A percentile compares a stretch with the other conserved stretches of the same genome.
These are phyloP conservation scores for Oehlia diaphana DNA, from an alignment of 192 early-diverging fungal genomes.

Conservation along the genomic window DNA sequence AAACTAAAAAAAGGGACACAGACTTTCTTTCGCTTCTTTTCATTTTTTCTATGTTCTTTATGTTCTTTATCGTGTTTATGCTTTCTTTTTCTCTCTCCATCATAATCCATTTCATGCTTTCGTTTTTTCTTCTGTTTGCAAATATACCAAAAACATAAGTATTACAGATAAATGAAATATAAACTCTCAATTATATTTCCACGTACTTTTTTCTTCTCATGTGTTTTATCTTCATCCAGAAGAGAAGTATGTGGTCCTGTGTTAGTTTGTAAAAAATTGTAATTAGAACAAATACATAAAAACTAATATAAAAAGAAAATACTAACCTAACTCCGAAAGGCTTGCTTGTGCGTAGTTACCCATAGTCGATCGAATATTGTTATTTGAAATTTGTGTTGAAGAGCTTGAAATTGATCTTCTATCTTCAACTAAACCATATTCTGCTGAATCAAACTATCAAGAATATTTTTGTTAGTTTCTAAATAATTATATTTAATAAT, in stretches of 20 bases:
- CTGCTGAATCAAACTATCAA: slow-evolving; percentile 11
- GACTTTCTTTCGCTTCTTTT: slow-evolving; percentile 10
- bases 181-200: neutral
- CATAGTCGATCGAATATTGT: neutral
- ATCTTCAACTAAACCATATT: slow-evolving; percentile 6
- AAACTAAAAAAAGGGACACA: neutral
- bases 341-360: neutral
- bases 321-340: neutral
- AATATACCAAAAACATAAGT: neutral
- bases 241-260: neutral
- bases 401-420: neutral
- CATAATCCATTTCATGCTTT: slow-evolving; percentile 6
- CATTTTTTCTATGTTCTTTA: slow-evolving; percentile 4
- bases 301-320: too few relatives aligned
- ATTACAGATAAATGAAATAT: neutral
- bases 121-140: neutral
- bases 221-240: neutral
- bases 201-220: slow-evolving; percentile 12
- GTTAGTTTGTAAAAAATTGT: neutral
- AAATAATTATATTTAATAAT: neutral
- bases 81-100: slow-evolving; percentile 9
- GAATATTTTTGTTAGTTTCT: neutral
- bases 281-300: neutral
- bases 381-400: neutral
- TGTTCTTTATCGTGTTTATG: slow-evolving; percentile 12